These are phyloP conservation scores for Entomortierella chlamydospora DNA, from an alignment of 192 early-diverging fungal genomes.

Conservation along the genomic window DNA sequence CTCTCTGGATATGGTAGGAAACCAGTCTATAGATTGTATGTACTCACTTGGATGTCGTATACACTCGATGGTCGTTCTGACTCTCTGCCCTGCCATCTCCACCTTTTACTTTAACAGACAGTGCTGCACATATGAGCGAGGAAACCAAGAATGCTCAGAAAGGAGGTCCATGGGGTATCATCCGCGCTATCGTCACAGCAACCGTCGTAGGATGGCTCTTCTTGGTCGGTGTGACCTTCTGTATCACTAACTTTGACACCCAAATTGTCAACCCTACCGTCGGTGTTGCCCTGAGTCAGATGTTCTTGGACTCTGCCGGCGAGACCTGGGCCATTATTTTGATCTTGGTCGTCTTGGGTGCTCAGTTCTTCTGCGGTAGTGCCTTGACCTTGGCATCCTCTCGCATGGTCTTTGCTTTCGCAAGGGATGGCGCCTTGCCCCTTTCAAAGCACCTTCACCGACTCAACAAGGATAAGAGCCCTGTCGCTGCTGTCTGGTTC, in stretches of 20 bases:
- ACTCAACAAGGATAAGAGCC: conserved; percentile 57
- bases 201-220: conserved; percentile 59
- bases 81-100: too few species aligned
- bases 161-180: conserved; percentile 61
- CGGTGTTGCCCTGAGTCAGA: conserved; percentile 55
- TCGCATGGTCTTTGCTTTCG: conserved; percentile 69
- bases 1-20: conserved; percentile 59
- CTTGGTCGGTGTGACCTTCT: conserved; percentile 58
- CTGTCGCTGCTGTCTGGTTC: conserved; percentile 64
- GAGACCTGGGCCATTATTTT: conserved; percentile 59
- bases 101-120: too few species aligned
- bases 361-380: conserved; percentile 61
- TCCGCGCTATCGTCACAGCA: conserved; percentile 55
- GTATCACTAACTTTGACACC: conserved; percentile 50
- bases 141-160: conserved; percentile 65
- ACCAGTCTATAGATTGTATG: too few species aligned
- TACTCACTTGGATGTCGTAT: too few species aligned
- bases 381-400: conserved; percentile 60
- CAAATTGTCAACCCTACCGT: conserved; percentile 58
- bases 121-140: conserved; percentile 60
- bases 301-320: conserved; percentile 62
- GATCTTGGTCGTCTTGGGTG: conserved; percentile 58
- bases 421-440: conserved; percentile 66
- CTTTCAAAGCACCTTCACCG: conserved; percentile 59
- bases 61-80: too few species aligned